Conservation (phyloP, 2,329 filamentous ascomycete genomes). For the Xylariaceae sp. region DNA sequence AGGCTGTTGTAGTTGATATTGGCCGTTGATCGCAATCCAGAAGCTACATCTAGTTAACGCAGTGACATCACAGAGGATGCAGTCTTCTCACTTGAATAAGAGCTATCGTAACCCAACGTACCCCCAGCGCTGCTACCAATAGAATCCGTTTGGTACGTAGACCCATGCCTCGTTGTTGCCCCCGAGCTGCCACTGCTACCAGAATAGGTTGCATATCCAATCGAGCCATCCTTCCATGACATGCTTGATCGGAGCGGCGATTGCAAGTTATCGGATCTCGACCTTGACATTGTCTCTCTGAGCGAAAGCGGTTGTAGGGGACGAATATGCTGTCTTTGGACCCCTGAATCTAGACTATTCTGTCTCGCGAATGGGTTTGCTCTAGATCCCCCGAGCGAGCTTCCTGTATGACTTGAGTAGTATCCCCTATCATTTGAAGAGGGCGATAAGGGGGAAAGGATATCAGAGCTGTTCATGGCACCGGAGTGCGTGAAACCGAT, state of each 20-base stretch:
- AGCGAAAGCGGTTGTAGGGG: conserved; percentile 55
- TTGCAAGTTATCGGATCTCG: conserved; percentile 53
- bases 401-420: conserved; percentile 45
- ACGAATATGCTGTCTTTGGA: conserved; percentile 45
- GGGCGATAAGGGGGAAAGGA: conserved; percentile 54
- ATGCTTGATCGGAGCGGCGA: conserved; percentile 56
- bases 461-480: conserved; percentile 47
- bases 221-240: conserved; percentile 57
- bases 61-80: not conserved
- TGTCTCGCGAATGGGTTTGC: conserved; percentile 51
- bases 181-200: conserved; percentile 42
- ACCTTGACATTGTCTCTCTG: conserved; percentile 51
- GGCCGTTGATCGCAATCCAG: conserved; percentile 44
- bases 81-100: conserved; percentile 46
- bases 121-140: conserved; percentile 39
- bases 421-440: conserved; percentile 51
- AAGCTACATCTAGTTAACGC: conserved; percentile 33
- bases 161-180: conserved; percentile 42
- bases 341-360: conserved; percentile 40
- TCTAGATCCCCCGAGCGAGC: conserved; percentile 43
- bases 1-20: conserved; percentile 47
- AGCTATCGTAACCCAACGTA: conserved; percentile 45
- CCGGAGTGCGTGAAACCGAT: conserved; percentile 57
- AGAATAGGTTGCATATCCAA: conserved; percentile 53
- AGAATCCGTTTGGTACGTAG: conserved; percentile 47